Conservation (phyloP, 2,329 filamentous ascomycete species). For the Calonectria honghensis region DNA sequence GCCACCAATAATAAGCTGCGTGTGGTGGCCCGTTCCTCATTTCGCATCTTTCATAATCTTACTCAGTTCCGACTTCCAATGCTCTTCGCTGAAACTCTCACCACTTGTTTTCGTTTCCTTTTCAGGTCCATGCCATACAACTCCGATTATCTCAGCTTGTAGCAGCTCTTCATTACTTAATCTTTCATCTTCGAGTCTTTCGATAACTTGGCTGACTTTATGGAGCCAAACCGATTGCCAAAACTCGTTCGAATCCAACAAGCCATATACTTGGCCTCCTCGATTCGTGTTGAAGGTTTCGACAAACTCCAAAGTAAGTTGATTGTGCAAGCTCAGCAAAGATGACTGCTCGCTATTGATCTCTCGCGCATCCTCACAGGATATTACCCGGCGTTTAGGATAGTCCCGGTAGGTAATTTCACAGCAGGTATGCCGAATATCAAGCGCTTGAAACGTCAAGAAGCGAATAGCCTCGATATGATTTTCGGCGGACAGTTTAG, state of each 20-base stretch:
- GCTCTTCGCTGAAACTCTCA: neutral
- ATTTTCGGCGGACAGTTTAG: neutral
- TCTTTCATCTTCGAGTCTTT: neutral
- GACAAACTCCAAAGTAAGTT: neutral
- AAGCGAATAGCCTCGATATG: neutral
- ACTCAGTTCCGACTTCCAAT: neutral
- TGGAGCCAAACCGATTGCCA: neutral
- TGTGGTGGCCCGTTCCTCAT: no score
- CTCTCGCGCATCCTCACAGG: neutral
- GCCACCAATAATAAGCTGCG: no score
- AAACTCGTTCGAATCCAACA: neutral
- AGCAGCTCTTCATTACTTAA: neutral
- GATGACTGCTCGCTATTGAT: neutral
- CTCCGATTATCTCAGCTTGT: neutral
- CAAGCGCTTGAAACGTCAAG: neutral
- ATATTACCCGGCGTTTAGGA: neutral
- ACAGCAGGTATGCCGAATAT: neutral
- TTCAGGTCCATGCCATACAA: neutral
- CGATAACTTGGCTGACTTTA: neutral
- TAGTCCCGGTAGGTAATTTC: neutral
- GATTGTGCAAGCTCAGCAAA: neutral
- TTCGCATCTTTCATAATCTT: neutral
- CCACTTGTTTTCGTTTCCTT: no score
- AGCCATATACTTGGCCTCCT: neutral
- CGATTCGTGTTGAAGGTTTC: neutral